Evolutionary conservation across 2,329 filamentous ascomycete genomes (phyloP).

Genomic region (Ophiocordyceps polyrhachis-furcata): DNA sequence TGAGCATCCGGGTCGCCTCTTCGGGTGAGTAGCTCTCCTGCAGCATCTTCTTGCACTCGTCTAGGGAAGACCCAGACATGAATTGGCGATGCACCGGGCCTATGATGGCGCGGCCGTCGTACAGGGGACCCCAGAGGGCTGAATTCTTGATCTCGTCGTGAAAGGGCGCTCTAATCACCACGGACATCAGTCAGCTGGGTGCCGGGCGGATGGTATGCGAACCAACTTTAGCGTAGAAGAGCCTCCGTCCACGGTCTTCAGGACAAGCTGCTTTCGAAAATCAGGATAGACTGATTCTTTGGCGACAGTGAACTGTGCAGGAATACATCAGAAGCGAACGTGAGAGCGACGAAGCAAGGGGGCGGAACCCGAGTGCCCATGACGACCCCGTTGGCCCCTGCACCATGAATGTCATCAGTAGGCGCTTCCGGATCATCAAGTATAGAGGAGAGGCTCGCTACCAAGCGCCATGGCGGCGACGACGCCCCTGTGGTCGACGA

Average conservation of each 20-base stretch:
- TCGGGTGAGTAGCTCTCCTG: slow-evolving; percentile 18
- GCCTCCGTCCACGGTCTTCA: slow-evolving; percentile 24
- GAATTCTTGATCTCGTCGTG: slow-evolving; percentile 21
- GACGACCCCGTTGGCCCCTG: slow-evolving; percentile 23
- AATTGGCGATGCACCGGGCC: slow-evolving; percentile 21
- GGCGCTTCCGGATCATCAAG: neutral
- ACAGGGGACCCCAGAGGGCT: slow-evolving; percentile 21
- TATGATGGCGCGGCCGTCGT: slow-evolving; percentile 25
- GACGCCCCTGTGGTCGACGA: slow-evolving; percentile 34
- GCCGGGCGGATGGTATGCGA: neutral
- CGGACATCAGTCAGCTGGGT: neutral
- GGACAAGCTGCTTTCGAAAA: slow-evolving; percentile 19
- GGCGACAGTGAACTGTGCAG: slow-evolving; percentile 24
- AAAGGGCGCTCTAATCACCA: slow-evolving; percentile 16
- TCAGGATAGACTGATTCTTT: slow-evolving; percentile 23
- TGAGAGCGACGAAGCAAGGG: neutral
- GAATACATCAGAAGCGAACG: neutral
- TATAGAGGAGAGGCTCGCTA: slow-evolving; percentile 6
- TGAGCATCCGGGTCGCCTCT: slow-evolving; percentile 13
- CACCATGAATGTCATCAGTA: slow-evolving; percentile 1
- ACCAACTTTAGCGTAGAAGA: slow-evolving; percentile 25
- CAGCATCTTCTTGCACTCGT: slow-evolving; percentile 21
- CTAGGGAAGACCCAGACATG: slow-evolving; percentile 18
- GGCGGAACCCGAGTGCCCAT: slow-evolving; percentile 22
- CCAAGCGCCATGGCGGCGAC: slow-evolving; percentile 36